Evolutionary conservation across 2,329 filamentous ascomycete species (phyloP), one percentile per base, ranked within the genome.

Genomic region (Cytospora schulzeri): DNA sequence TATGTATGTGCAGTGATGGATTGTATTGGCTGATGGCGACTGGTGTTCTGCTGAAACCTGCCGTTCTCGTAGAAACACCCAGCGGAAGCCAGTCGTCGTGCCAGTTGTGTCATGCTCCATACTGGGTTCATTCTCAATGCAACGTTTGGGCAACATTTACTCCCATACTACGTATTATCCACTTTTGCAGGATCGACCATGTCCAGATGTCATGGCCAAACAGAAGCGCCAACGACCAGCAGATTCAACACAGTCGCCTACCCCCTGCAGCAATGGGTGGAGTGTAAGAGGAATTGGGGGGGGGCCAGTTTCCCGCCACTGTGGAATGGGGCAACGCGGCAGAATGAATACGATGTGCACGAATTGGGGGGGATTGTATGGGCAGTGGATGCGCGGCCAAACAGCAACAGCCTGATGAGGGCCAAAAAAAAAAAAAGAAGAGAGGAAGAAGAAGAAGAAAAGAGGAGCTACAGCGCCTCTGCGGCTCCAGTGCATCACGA

Each of bases 401-500:
- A 17, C 58, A 54, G 59, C 51, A 54, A n/a, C n/a, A n/a, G n/a
- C n/a, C n/a, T n/a, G n/a, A n/a, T n/a, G n/a, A n/a, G n/a, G n/a
- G n/a, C n/a, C n/a, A n/a, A n/a, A n/a, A n/a, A n/a, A n/a, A n/a
- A n/a, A n/a, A n/a, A n/a, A n/a, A n/a, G n/a, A n/a, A n/a, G n/a
- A 48, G 41, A 48, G 45, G 14, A 26, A 24, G 14, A 33, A 50
- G 33, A 26, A n/a, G 22, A 24, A 56, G 59, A 56, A 45, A 29
- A 29, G 52, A 62, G 45, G 26, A 29, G 48, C 8, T 33, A 24
- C 19, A 45, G 50, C n/a, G n/a, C 14, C 50, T 61, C 50, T 5
- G 33, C 33, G 33, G 2, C 33, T 35, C 4, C 15, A n/a, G 33
- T 41, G 59, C 48, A 50, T 56, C 59, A 62, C 28, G 33, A 56